A percentile compares a stretch with the other conserved stretches of the same genome.
Evolutionary conservation across 495 filamentous ascomycete genomes (phyloP).

Genomic region (Tetracladium setigerum): DNA sequence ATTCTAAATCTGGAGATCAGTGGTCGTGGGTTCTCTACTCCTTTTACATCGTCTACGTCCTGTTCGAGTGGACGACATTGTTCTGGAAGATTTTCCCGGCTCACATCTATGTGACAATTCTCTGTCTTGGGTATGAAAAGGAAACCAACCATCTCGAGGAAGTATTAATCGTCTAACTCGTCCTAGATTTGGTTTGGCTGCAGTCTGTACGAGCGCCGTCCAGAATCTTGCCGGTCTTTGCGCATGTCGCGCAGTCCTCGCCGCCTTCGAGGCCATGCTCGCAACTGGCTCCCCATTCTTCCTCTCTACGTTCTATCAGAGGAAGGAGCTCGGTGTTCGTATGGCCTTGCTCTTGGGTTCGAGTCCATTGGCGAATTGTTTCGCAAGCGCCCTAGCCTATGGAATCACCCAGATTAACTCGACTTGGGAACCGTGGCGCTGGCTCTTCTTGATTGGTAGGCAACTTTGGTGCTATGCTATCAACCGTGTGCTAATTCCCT

Average conservation of each 20-base stretch:
- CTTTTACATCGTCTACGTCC: slow-evolving; percentile 60
- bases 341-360: slow-evolving; percentile 69
- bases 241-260: slow-evolving; percentile 54
- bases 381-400: slow-evolving; percentile 77
- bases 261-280: slow-evolving; percentile 62
- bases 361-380: slow-evolving; percentile 72
- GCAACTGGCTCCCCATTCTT: slow-evolving; percentile 68
- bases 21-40: slow-evolving; percentile 71
- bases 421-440: slow-evolving; percentile 63
- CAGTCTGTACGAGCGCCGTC: slow-evolving; percentile 54
- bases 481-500: slow-evolving; percentile 19
- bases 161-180: too few relatives aligned
- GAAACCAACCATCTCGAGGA: background rate
- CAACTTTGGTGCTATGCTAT: slow-evolving; percentile 56
- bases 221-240: slow-evolving; percentile 64
- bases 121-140: background rate
- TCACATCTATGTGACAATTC: slow-evolving; percentile 41
- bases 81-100: slow-evolving; percentile 61
- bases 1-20: slow-evolving; percentile 20
- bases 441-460: slow-evolving; percentile 71
- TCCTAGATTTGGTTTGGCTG: slow-evolving; percentile 26
- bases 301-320: slow-evolving; percentile 74
- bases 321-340: slow-evolving; percentile 69
- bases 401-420: slow-evolving; percentile 57
- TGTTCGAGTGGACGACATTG: slow-evolving; percentile 61